Evolutionary conservation across 202 grass and related monocot species (phyloP).

Genomic region (Panicum hallii): DNA sequence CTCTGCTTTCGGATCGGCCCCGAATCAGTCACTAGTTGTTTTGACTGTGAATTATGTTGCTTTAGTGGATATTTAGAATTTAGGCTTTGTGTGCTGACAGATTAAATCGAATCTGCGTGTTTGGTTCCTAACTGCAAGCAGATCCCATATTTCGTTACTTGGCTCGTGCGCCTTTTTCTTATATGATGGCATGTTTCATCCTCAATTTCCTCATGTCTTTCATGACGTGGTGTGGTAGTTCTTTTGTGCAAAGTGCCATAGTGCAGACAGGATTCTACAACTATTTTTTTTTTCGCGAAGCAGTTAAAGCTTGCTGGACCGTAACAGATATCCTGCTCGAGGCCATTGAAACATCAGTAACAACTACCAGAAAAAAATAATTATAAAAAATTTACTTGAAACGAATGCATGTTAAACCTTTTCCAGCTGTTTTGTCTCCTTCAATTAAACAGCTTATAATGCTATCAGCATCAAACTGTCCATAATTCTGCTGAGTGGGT

Average conservation of each 20-base stretch:
- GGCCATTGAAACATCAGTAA: not conserved
- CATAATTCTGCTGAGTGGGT: not conserved
- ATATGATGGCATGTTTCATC: not conserved
- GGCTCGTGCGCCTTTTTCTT: not conserved
- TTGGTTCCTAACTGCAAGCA: not conserved
- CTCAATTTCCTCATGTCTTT: not conserved
- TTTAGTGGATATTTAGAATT: not conserved
- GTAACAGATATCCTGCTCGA: not conserved
- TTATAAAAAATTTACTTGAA: not conserved
- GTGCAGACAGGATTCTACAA: not conserved
- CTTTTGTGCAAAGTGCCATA: not conserved
- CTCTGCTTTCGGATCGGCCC: not conserved
- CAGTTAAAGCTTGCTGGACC: not conserved
- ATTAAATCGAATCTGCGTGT: not conserved
- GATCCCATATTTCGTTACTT: constrained; percentile 11
- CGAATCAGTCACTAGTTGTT: not conserved
- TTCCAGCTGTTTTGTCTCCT: not conserved
- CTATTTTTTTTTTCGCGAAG: not conserved
- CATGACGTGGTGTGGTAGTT: not conserved
- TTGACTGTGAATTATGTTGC: not conserved
- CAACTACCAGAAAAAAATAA: not conserved
- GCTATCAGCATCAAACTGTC: not conserved
- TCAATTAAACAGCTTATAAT: not conserved
- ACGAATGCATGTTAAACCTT: not conserved
- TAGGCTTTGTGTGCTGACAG: too few species aligned